Base-by-base conservation (phyloP, 2,329 filamentous ascomycete genomes). In the Periglandula ipomoeae region DNA sequence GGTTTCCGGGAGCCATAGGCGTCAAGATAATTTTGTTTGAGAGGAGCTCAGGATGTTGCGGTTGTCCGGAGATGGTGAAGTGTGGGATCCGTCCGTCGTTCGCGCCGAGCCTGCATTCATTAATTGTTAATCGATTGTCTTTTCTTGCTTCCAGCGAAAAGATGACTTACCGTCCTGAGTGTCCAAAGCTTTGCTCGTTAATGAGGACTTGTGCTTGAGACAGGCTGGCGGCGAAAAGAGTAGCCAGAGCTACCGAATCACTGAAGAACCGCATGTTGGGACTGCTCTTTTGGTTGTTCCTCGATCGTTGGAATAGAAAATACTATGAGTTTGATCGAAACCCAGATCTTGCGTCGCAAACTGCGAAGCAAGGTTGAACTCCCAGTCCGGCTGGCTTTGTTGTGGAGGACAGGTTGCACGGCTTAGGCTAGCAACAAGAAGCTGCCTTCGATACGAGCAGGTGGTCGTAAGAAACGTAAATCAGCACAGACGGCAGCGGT, bases 21-120 rank as follows among this genome's bases (percentile, higher is more conserved):
- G 93, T 98, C 50, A 98, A 79, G 63, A 98, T 86, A 51, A 97
- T 64, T 65, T 90, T 89, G 74, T 97, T 91, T 56, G 89, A 95
- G 51, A 96, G 79, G 52, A 85, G 66, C 59, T 85, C 78, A 56
- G 81, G 80, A 32, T 66, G 57, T 53, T 70, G 63, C 24, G 79
- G 79, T 40, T 70, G 71, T 62, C 79, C 79, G 48, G 73, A 68
- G 52, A 81, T 64, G 50, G 67, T 63, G 61, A 79, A 84, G 62
- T 76, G 68, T 52, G 78, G 76, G 44, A 84, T 68, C 48, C 65
- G 64, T 23, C 68, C 66, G 46, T 50, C 51, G 34, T 30, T 39
- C 32, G 46, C 19, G 23, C 42, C 24, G 15, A 52, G 26, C 19
- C 50, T 52, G 20, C 15, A 30, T 23, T 40, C 10, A 27, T 41